These are phyloP conservation scores for Cystobasidium sp. DNA, from an alignment of 1,284 basidiomycete genomes.

Conservation along the genomic window DNA sequence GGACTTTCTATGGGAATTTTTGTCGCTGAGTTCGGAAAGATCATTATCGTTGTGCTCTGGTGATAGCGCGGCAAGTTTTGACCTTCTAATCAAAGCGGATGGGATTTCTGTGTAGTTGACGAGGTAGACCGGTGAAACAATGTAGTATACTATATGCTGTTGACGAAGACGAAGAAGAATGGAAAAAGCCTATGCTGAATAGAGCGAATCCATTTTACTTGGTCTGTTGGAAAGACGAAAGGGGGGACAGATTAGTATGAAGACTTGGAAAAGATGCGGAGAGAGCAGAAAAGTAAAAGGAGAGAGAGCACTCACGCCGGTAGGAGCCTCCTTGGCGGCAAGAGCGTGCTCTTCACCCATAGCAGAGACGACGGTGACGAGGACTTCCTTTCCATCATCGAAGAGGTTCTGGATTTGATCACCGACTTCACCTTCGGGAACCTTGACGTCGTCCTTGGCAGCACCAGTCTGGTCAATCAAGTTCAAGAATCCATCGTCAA, in stretches of 20 bases:
- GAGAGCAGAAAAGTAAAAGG: too few species aligned
- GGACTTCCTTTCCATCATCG: slow-evolving; percentile 57
- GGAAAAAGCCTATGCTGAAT: not conserved
- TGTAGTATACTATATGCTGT: slow-evolving; percentile 2
- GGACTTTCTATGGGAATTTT: too few species aligned
- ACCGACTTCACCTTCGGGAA: slow-evolving; percentile 63
- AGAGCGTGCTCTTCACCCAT: slow-evolving; percentile 93
- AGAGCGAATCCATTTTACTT: slow-evolving; percentile 17
- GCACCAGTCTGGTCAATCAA: slow-evolving; percentile 83
- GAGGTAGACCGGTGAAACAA: slow-evolving; percentile 17
- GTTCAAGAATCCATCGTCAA: slow-evolving; percentile 77
- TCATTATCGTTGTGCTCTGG: too few species aligned
- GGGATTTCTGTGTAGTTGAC: not conserved
- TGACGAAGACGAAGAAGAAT: not conserved
- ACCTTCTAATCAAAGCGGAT: too few species aligned
- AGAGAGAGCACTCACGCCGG: slow-evolving; percentile 24
- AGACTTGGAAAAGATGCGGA: not conserved
- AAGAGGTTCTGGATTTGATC: slow-evolving; percentile 41
- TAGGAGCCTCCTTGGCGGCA: slow-evolving; percentile 78
- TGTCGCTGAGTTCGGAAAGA: too few species aligned
- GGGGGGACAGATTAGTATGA: not conserved
- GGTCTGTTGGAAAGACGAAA: slow-evolving; percentile 1
- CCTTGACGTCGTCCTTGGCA: slow-evolving; percentile 92
- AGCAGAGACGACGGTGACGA: slow-evolving; percentile 86
- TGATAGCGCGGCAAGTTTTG: too few species aligned